Conservation (phyloP, 164 flowering plant genomes). For the Amborella trichopoda region DNA sequence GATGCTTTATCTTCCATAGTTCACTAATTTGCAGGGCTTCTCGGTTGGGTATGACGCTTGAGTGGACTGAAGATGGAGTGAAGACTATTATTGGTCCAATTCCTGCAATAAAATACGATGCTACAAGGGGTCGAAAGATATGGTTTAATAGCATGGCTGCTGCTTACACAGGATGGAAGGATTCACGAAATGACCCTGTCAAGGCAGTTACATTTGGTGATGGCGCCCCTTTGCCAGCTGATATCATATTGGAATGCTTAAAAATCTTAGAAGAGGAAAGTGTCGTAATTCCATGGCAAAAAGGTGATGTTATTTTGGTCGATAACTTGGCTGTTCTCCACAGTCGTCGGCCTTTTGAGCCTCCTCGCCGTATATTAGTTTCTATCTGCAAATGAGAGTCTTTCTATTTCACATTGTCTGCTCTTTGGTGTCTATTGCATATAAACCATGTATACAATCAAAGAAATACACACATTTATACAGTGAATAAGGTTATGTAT, state of each 20-base stretch:
- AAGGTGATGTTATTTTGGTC: conserved; percentile 62
- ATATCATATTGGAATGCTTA: conserved; percentile 50
- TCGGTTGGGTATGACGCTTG: conserved; percentile 65
- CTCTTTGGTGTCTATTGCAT: too few relatives aligned
- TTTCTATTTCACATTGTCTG: too few relatives aligned
- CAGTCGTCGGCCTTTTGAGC: conserved; percentile 54
- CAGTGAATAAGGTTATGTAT: too few relatives aligned
- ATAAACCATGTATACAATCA: too few relatives aligned
- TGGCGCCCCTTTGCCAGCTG: conserved; percentile 64
- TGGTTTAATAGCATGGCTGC: conserved; percentile 97
- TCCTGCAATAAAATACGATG: conserved; percentile 64
- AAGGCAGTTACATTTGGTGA: conserved; percentile 82
- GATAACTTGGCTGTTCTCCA: conserved; percentile 91
- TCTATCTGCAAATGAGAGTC: conserved; percentile 67
- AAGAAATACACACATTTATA: too few relatives aligned
- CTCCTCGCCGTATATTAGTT: conserved; percentile 78
- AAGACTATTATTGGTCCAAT: conserved; percentile 79
- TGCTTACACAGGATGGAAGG: conserved; percentile 80
- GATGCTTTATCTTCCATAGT: background rate
- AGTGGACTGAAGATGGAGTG: conserved; percentile 72
- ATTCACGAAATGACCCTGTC: conserved; percentile 58
- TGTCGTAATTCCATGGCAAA: conserved; percentile 80
- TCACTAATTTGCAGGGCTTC: conserved; percentile 52
- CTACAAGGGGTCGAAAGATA: conserved; percentile 53
- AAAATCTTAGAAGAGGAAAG: conserved; percentile 65